Percentiles rank a stretch among this genome's conserved stretches.
These are phyloP conservation scores for Arthroderma sp. DNA, from an alignment of 2,329 filamentous ascomycete genomes.

Conservation along the genomic window DNA sequence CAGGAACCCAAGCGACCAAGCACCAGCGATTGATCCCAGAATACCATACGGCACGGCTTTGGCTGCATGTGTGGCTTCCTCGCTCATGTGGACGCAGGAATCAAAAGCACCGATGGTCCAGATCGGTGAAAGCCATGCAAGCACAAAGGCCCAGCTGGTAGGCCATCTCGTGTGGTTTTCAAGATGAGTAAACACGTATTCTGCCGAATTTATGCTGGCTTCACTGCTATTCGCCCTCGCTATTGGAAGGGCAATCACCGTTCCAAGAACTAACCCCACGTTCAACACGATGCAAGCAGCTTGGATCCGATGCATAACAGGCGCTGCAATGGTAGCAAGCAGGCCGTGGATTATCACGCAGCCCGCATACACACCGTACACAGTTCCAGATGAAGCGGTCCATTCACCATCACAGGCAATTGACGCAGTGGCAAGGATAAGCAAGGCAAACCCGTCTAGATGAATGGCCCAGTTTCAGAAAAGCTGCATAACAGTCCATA, in stretches of 20 bases:
- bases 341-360: slow-evolving; percentile 43
- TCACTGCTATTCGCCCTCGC: slow-evolving; percentile 23
- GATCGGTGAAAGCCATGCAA: slow-evolving; percentile 48
- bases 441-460: slow-evolving; percentile 38
- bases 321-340: slow-evolving; percentile 39
- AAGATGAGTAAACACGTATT: slow-evolving; percentile 44
- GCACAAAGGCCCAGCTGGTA: slow-evolving; percentile 45
- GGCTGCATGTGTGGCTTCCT: slow-evolving; percentile 48
- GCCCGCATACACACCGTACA: slow-evolving; percentile 46
- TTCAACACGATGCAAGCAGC: slow-evolving; percentile 44
- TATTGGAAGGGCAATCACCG: slow-evolving; percentile 44
- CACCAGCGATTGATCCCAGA: slow-evolving; percentile 42
- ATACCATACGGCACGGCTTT: slow-evolving; percentile 48
- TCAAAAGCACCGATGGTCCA: slow-evolving; percentile 47
- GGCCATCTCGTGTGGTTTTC: slow-evolving; percentile 48
- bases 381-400: slow-evolving; percentile 41
- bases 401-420: slow-evolving; percentile 45
- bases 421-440: slow-evolving; percentile 47
- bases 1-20: slow-evolving; percentile 46
- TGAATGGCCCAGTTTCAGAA: background rate
- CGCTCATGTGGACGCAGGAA: slow-evolving; percentile 46
- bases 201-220: slow-evolving; percentile 20
- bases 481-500: slow-evolving; percentile 1
- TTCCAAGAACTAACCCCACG: slow-evolving; percentile 42
- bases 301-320: slow-evolving; percentile 47